Conservation (phyloP, 495 filamentous ascomycete genomes). For the Xylaria sp. region DNA sequence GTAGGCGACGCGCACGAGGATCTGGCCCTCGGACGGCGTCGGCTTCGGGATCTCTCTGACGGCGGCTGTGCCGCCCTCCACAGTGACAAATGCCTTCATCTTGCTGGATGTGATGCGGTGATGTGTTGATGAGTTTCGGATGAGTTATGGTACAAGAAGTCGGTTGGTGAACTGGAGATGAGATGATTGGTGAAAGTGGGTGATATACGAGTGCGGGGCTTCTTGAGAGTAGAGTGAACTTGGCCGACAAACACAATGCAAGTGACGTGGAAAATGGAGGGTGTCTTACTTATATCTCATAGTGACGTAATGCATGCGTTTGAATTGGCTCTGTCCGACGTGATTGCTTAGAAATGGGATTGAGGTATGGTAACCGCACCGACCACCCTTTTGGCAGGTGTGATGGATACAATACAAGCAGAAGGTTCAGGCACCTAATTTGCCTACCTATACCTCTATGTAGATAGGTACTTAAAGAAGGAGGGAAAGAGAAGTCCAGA, state of each 20-base stretch:
- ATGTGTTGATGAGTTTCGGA: background rate
- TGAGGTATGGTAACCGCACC: background rate
- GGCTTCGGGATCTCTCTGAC: conserved; percentile 33
- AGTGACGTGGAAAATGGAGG: background rate
- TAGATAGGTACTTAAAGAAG: no score
- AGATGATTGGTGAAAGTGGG: background rate
- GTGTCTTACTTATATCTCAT: background rate
- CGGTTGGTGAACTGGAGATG: background rate
- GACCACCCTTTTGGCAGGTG: no score
- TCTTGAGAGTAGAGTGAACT: background rate
- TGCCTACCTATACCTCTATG: no score
- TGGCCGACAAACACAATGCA: background rate
- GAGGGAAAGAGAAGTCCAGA: no score
- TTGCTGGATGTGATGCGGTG: conserved; percentile 1
- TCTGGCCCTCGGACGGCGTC: conserved; percentile 33
- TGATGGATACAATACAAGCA: no score
- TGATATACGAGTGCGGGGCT: background rate
- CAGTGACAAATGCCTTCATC: conserved; percentile 39
- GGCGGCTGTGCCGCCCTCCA: conserved; percentile 24
- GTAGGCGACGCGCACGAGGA: conserved; percentile 34
- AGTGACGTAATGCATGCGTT: background rate
- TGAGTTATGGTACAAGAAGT: background rate
- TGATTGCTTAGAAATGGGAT: conserved; percentile 9
- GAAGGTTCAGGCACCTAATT: no score
- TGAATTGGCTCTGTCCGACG: background rate